Percentiles rank a stretch among this genome's conserved stretches.
Conservation (phyloP, 1,284 basidiomycete genomes). For the Apiotrichum veenhuisii region DNA sequence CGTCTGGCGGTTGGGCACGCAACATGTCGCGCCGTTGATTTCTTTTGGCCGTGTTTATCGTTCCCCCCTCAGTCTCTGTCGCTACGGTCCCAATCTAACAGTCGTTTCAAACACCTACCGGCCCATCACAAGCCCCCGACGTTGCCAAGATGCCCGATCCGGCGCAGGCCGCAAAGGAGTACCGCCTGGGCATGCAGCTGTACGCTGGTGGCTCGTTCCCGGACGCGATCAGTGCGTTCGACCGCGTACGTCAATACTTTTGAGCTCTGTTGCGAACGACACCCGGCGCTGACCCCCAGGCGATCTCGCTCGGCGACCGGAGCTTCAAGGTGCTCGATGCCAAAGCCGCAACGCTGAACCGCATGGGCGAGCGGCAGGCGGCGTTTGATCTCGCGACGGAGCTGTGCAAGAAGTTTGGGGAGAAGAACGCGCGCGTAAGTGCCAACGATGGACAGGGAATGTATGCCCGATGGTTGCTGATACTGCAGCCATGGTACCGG, state of each 20-base stretch:
- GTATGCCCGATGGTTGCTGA: neutral
- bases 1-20: too few relatives aligned
- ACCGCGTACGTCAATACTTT: conserved; percentile 27
- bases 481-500: conserved; percentile 30
- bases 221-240: conserved; percentile 24
- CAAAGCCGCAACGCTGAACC: conserved; percentile 28
- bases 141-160: neutral
- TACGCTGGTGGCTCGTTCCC: conserved; percentile 11
- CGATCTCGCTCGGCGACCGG: conserved; percentile 26
- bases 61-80: too few relatives aligned
- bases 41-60: too few relatives aligned
- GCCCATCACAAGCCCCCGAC: neutral
- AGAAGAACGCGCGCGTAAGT: conserved; percentile 11
- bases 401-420: conserved; percentile 25
- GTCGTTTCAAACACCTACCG: too few relatives aligned
- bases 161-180: conserved; percentile 13
- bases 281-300: conserved; percentile 13
- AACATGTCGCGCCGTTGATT: too few relatives aligned
- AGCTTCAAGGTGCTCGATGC: conserved; percentile 23
- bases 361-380: conserved; percentile 19
- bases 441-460: too few relatives aligned
- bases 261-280: too few relatives aligned
- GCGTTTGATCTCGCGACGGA: conserved; percentile 25
- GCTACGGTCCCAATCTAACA: too few relatives aligned
- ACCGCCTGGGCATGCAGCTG: conserved; percentile 12